These are phyloP conservation scores for Saposhnikovia divaricata DNA, from an alignment of 129 eudicot genomes.

Conservation along the genomic window DNA sequence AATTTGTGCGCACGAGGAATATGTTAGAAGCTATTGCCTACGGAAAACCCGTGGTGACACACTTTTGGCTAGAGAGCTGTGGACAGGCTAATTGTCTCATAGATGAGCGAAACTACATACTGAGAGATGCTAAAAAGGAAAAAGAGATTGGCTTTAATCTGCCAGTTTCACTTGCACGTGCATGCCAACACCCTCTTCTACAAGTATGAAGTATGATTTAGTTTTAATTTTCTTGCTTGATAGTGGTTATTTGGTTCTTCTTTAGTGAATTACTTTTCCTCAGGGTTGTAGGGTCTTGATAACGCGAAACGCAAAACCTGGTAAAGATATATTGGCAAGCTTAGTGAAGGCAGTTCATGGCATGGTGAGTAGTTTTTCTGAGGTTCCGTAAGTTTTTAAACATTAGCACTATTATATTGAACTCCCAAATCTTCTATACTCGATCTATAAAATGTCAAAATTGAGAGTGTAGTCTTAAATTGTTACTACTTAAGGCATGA, in stretches of 20 bases:
- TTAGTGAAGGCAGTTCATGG: constrained; percentile 95
- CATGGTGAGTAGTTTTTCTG: constrained; percentile 36
- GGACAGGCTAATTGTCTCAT: constrained; percentile 65
- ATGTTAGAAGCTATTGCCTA: constrained; percentile 94
- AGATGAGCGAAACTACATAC: constrained; percentile 70
- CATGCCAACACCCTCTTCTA: constrained; percentile 59
- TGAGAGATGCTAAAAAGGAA: constrained; percentile 83
- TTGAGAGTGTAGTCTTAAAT: not conserved
- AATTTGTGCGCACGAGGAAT: constrained; percentile 83
- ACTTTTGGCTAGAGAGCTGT: constrained; percentile 80
- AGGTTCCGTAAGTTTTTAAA: not conserved
- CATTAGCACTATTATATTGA: not conserved
- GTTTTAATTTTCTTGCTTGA: not conserved
- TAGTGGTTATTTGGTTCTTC: not conserved
- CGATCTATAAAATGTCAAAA: not conserved
- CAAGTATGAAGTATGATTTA: constrained; percentile 50
- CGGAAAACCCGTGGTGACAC: constrained; percentile 87
- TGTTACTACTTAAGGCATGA: not conserved
- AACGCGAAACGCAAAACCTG: constrained; percentile 85
- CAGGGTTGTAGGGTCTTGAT: constrained; percentile 76
- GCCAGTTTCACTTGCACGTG: constrained; percentile 62
- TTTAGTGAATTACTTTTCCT: constrained; percentile 7
- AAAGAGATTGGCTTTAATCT: constrained; percentile 71
- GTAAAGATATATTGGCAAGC: constrained; percentile 69
- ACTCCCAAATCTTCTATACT: not conserved